Evolutionary conservation across 2,329 filamentous ascomycete genomes (phyloP), one percentile per base, ranked within the genome.

Genomic region (Xylaria sp.): DNA sequence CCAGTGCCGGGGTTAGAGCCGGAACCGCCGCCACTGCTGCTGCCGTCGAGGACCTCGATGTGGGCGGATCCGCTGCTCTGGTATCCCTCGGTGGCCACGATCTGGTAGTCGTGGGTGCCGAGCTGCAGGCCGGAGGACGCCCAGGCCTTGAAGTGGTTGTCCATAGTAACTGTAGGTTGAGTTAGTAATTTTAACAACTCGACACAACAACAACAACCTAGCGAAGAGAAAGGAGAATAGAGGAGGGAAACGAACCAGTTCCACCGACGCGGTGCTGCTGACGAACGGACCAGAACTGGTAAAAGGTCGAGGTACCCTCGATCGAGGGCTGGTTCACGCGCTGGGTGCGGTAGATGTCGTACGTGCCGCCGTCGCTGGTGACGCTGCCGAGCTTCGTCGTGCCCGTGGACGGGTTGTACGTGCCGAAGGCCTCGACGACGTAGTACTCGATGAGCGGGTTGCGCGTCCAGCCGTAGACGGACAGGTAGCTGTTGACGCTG

Each of bases 261-360:
- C 71, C 71, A 23, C 81, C 79, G 28, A 80, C 78, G 46, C 83
- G 80, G 79, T 86, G 83, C 57, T 66, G 74, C 66, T 78, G 75
- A 63, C 86, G 81, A 17, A 88, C 81, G 26, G 81, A 83, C 82
- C 83, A 85, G 78, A 81, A 86, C 78, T 86, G 84, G 71, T 81
- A 76, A 74, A 86, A 85, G 62, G 83, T 86, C 48, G 75, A 71
- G n/a, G 82, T 84, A 62, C 83, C 83, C 68, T 81, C 73, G 66
- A 85, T 84, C 54, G 79, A 81, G 23, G 83, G 83, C 71, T 79
- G 75, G 75, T 83, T 83, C 67, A 76, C 72, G 40, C 78, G 77
- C 60, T 73, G 73, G 67, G 74, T 76, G 62, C 72, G 72, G 71
- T 78, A 81, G 70, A 81, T 77, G 57, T 79, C 74, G 75, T 81